Evolutionary conservation across 2,329 filamentous ascomycete genomes (phyloP), one percentile per base, ranked within the genome.

Genomic region (Torrubiella hemipterigena): DNA sequence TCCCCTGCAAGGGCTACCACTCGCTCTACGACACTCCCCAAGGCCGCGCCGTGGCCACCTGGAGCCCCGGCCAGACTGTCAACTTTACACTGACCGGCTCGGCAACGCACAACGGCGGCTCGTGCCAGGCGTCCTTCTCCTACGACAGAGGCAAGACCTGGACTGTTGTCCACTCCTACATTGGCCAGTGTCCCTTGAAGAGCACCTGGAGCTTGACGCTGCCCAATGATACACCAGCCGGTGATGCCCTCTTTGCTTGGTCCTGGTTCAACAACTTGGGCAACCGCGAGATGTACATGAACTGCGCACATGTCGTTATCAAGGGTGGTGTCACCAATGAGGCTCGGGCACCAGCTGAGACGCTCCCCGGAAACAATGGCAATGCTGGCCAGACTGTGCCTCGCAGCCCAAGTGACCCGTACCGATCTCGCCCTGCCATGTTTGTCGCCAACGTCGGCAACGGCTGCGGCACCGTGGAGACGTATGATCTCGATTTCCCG

Each of bases 251-350:
- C 1, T 61, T 83, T 15, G 75, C 76, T 7, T 84, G 78, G 78
- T 74, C 77, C 9, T 84, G 80, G 80, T 68, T 80, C 53, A 84
- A 84, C 44, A 76, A 71, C 29, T 45, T 81, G 20, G 80, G 80
- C 5, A 82, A 83, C 52, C 70, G 79, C 7, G 80, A 85, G 47
- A 75, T 81, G 60, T 83, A 83, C 59, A 81, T 81, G 77, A 80
- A 82, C 58, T 85, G 79, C 42, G 74, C 73, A 3, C 71, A 73
- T 0, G 54, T 81, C 34, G 64, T 63, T 5, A 42, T 42, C 18
- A 18, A 23, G 10, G 17, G 17, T 5, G 17, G 17, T 5, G 22
- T 24, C 11, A n/a, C n/a, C n/a, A n/a, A n/a, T n/a, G n/a, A n/a
- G n/a, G n/a, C n/a, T n/a, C n/a, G n/a, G n/a, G n/a, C n/a, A n/a